A percentile compares a stretch with the other conserved stretches of the same genome.
Evolutionary conservation across 2,329 filamentous ascomycete genomes (phyloP).

Genomic region (Venturia carpophila): DNA sequence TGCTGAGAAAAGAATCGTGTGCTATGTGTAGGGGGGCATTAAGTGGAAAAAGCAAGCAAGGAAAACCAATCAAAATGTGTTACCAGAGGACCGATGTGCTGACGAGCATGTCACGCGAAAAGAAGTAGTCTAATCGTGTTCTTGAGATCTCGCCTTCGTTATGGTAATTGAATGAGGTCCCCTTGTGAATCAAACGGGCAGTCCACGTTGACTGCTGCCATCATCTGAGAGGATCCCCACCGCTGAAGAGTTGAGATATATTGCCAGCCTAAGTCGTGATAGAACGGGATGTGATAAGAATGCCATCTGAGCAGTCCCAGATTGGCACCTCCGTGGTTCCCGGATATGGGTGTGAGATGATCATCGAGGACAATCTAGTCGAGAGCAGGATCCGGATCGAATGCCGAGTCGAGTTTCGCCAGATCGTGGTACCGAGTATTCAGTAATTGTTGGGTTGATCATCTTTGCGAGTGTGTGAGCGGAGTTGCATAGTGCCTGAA

Average conservation of each 20-base stretch:
- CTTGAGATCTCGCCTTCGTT: slow-evolving; percentile 1
- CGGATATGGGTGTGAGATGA: neutral
- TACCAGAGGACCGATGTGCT: slow-evolving; percentile 7
- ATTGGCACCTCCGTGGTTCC: slow-evolving; percentile 9
- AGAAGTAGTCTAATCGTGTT: neutral
- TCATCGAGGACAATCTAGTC: neutral
- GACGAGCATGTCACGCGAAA: slow-evolving; percentile 8
- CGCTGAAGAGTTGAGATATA: neutral
- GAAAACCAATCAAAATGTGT: neutral
- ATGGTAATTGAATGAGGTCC: neutral
- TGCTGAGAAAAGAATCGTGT: neutral
- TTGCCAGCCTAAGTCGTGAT: slow-evolving; percentile 6
- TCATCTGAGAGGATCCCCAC: neutral
- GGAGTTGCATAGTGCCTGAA: slow-evolving; percentile 15
- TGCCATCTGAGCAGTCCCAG: slow-evolving; percentile 1
- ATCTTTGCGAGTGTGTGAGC: slow-evolving; percentile 18
- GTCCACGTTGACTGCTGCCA: neutral
- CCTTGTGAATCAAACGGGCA: neutral
- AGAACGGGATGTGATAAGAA: neutral
- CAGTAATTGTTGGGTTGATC: slow-evolving; percentile 19
- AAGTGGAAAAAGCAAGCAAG: slow-evolving; percentile 1
- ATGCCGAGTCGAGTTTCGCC: neutral
- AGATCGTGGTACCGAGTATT: slow-evolving; percentile 9
- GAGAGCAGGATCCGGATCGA: neutral
- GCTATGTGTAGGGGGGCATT: slow-evolving; percentile 1